A percentile compares a stretch with the other conserved stretches of the same genome.
Evolutionary conservation across 371 early-diverging fungal genomes (phyloP).

Genomic region (Rhizopus delemar): DNA sequence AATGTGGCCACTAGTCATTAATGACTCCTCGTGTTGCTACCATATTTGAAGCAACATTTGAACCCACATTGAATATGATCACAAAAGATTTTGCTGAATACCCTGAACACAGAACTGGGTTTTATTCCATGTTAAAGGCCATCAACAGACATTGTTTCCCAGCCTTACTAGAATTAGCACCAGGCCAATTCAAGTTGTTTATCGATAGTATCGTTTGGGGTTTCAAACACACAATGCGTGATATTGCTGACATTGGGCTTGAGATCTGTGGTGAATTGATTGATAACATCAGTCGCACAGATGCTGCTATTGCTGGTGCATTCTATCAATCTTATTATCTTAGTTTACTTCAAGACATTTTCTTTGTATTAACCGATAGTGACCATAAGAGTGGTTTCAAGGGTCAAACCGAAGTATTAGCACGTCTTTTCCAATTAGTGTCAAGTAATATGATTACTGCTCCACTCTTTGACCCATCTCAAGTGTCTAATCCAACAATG

Average conservation of each 20-base stretch:
- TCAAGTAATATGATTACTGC: constrained; percentile 79
- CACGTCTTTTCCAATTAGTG: constrained; percentile 85
- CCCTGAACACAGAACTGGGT: constrained; percentile 94
- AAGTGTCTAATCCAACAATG: constrained; percentile 71
- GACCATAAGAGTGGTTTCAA: constrained; percentile 96
- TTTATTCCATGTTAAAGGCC: constrained; percentile 87
- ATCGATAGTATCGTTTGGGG: constrained; percentile 95
- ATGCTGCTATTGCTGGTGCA: constrained; percentile 74
- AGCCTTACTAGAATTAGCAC: constrained; percentile 80
- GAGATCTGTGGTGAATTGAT: constrained; percentile 84
- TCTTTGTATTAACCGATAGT: constrained; percentile 94
- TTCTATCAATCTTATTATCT: constrained; percentile 92
- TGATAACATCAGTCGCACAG: constrained; percentile 73
- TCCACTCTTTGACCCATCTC: constrained; percentile 77
- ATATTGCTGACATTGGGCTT: constrained; percentile 92
- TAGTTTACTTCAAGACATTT: constrained; percentile 89
- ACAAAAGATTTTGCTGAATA: constrained; percentile 96
- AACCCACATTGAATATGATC: constrained; percentile 96
- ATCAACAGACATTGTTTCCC: constrained; percentile 89
- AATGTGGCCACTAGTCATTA: constrained; percentile 44
- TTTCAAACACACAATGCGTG: constrained; percentile 98
- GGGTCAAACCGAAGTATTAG: constrained; percentile 85
- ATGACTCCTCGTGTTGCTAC: constrained; percentile 80
- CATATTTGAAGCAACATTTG: constrained; percentile 92
- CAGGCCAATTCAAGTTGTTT: constrained; percentile 86